Evolutionary conservation across 2,329 filamentous ascomycete genomes (phyloP).

Genomic region (Hypoxylon sp.): DNA sequence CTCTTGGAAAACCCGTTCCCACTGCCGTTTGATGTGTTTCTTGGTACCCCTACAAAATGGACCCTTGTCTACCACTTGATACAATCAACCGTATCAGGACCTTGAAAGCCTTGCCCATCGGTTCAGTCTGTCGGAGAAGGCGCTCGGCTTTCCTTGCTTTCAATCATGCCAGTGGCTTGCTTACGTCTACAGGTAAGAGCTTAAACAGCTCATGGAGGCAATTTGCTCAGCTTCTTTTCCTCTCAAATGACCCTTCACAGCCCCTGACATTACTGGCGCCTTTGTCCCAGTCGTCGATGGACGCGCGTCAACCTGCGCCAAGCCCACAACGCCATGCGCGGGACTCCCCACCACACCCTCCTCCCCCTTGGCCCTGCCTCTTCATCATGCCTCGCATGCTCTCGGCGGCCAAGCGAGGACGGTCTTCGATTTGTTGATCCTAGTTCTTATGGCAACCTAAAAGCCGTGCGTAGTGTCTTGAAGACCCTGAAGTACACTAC

Average conservation of each 20-base stretch:
- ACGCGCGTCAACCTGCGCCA: conserved; percentile 43
- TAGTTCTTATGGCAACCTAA: conserved; percentile 28
- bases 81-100: conserved; percentile 39
- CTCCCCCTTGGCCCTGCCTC: conserved; percentile 19
- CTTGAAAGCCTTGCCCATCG: conserved; percentile 11
- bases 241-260: conserved; percentile 15
- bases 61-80: conserved; percentile 27
- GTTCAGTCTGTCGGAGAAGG: conserved; percentile 8
- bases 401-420: conserved; percentile 20
- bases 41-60: conserved; percentile 22
- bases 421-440: conserved; percentile 26
- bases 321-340: conserved; percentile 35
- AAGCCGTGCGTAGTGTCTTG: conserved; percentile 28
- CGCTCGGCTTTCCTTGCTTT: conserved; percentile 25
- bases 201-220: conserved; percentile 4
- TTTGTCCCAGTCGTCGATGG: conserved; percentile 27
- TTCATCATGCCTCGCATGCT: conserved; percentile 6
- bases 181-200: conserved; percentile 23
- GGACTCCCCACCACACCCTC: conserved; percentile 36
- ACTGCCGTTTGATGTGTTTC: conserved; percentile 34
- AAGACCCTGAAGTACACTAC: conserved; percentile 22
- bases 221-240: conserved; percentile 18
- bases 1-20: conserved; percentile 28
- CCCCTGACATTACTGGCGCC: conserved; percentile 24
- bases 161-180: conserved; percentile 27